These are phyloP conservation scores for Eruca vesicaria DNA, from an alignment of 441 rosid species.

Conservation along the genomic window DNA sequence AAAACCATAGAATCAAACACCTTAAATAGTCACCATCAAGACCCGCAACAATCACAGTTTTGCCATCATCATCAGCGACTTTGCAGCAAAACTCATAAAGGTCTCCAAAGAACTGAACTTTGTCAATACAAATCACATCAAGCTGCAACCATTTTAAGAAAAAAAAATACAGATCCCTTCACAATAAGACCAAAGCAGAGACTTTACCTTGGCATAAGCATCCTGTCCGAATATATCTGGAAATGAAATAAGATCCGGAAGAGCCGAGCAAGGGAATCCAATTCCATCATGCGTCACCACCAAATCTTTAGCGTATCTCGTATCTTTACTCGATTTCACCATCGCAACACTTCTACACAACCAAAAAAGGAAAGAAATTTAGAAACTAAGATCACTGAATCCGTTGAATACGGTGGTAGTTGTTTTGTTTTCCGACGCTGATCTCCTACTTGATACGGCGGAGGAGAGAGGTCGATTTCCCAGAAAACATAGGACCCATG, in stretches of 20 bases:
- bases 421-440: constrained; percentile 54
- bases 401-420: background rate
- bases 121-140: constrained; percentile 91
- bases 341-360: constrained; percentile 60
- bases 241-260: constrained; percentile 70
- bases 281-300: constrained; percentile 82
- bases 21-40: constrained; percentile 91
- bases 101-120: constrained; percentile 89
- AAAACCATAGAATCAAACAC: too few species aligned
- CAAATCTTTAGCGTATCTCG: too few species aligned
- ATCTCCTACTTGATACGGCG: constrained; percentile 69
- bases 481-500: constrained; percentile 89
- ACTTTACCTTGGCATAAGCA: constrained; percentile 59
- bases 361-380: background rate
- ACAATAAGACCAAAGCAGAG: background rate
- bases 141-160: constrained; percentile 43
- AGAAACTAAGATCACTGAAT: background rate
- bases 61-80: constrained; percentile 78
- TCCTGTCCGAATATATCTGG: constrained; percentile 49
- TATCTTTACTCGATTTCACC: too few species aligned
- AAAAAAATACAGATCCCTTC: background rate
- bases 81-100: constrained; percentile 84
- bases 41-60: constrained; percentile 72
- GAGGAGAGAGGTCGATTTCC: constrained; percentile 90
- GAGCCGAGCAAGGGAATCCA: constrained; percentile 78